Evolutionary conservation across 139 green algal species (phyloP).

Genomic region (Chloropicon primus): DNA sequence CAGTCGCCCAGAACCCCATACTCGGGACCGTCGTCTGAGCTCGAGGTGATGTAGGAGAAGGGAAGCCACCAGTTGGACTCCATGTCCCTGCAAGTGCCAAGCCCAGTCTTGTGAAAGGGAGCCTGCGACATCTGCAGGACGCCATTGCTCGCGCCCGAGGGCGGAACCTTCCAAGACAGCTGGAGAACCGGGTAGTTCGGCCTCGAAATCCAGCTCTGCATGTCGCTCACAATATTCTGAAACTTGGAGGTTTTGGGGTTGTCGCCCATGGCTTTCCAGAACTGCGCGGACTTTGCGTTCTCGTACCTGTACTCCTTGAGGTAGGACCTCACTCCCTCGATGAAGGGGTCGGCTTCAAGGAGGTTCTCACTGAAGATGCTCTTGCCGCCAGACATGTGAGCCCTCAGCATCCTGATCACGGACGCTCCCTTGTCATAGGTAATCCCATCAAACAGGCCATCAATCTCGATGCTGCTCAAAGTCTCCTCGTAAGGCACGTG

Average conservation of each 20-base stretch:
- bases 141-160: neutral
- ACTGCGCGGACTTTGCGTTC: conserved; percentile 24
- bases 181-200: neutral
- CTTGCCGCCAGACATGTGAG: conserved; percentile 35
- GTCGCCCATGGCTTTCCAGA: conserved; percentile 22
- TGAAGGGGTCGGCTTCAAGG: conserved; percentile 16
- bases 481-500: conserved; percentile 14
- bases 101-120: neutral
- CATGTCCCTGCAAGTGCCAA: neutral
- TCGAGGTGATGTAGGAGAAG: conserved; percentile 16
- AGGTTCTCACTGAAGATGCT: neutral
- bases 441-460: conserved; percentile 19
- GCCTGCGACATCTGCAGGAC: neutral
- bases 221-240: neutral
- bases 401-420: conserved; percentile 77
- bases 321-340: conserved; percentile 19
- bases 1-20: conserved; percentile 16
- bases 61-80: conserved; percentile 23
- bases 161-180: neutral
- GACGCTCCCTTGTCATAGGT: conserved; percentile 63
- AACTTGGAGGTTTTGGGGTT: neutral
- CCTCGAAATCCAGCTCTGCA: neutral
- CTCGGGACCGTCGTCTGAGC: neutral
- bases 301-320: conserved; percentile 24
- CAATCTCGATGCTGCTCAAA: neutral